phyloP scores from a whole-genome alignment of 2,329 filamentous ascomycete genomes.

The Aspergillus persii region DNA sequence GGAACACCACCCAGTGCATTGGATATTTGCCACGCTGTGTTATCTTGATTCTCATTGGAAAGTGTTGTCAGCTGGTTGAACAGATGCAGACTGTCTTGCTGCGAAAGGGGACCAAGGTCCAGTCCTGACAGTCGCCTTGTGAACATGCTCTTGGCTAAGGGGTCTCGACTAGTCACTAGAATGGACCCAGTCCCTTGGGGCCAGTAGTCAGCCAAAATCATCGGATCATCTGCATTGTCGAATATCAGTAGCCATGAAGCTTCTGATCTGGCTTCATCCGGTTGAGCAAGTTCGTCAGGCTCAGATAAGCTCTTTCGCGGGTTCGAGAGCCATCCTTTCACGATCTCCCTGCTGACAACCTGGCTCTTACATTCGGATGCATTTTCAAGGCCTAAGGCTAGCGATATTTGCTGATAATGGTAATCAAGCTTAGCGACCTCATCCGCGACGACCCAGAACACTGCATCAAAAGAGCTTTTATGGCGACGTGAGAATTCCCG shows the following conservation, averaged over 20 bases:
- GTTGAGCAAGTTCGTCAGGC: neutral
- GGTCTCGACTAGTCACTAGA: conserved; percentile 6
- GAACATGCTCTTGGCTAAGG: conserved; percentile 3
- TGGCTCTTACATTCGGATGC: conserved; percentile 18
- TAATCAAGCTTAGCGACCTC: conserved; percentile 24
- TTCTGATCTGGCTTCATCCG: neutral
- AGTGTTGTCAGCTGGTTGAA: neutral
- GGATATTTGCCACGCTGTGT: neutral
- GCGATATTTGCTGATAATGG: conserved; percentile 22
- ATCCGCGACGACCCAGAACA: conserved; percentile 34
- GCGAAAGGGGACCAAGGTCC: conserved; percentile 1
- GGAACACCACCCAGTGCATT: neutral
- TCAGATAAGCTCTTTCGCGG: neutral
- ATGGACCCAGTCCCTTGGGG: conserved; percentile 3
- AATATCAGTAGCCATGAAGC: conserved; percentile 4
- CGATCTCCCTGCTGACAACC: conserved; percentile 21
- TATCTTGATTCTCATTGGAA: neutral
- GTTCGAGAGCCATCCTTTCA: conserved; percentile 25
- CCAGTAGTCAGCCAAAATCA: conserved; percentile 4
- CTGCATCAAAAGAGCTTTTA: conserved; percentile 26
- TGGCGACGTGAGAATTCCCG: conserved; percentile 22
- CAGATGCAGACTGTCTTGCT: neutral
- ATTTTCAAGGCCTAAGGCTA: conserved; percentile 25
- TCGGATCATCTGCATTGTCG: conserved; percentile 6
- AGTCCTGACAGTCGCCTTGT: neutral